phyloP scores from a whole-genome alignment of 805 yeast genomes.

The Ogataea zsoltii region DNA sequence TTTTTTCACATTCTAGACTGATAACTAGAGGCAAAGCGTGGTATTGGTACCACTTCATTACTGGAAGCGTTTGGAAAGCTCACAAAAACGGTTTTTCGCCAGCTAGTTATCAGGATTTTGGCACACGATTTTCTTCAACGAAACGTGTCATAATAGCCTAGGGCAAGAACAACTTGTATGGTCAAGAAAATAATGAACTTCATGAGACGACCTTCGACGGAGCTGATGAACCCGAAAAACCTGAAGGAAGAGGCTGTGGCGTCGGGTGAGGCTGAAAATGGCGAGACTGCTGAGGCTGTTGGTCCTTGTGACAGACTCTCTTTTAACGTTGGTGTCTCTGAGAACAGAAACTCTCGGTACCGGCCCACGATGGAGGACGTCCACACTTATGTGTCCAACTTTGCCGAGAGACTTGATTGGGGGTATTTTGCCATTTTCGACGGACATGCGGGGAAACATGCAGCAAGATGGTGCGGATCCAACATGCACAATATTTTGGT shows the following conservation, averaged over 20 bases:
- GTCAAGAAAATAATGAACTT: too few relatives aligned
- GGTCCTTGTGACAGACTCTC: conserved; percentile 58
- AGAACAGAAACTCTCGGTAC: conserved; percentile 76
- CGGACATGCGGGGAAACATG: conserved; percentile 94
- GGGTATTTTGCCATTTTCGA: conserved; percentile 95
- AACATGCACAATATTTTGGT: conserved; percentile 72
- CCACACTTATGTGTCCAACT: conserved; percentile 88
- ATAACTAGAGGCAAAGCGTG: too few relatives aligned
- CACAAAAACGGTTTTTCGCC: too few relatives aligned
- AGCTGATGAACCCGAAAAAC: conserved; percentile 12
- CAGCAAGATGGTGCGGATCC: conserved; percentile 94
- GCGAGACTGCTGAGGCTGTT: conserved; percentile 1
- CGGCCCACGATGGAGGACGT: conserved; percentile 95
- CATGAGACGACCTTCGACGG: conserved; percentile 24
- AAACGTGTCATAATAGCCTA: too few relatives aligned
- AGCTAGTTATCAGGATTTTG: not conserved
- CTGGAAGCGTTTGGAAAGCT: too few relatives aligned
- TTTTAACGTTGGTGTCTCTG: conserved; percentile 89
- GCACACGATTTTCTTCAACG: too few relatives aligned
- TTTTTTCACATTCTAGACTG: too few relatives aligned
- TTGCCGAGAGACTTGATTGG: conserved; percentile 88
- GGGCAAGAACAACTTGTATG: too few relatives aligned
- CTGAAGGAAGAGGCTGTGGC: not conserved
- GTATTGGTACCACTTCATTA: too few relatives aligned
- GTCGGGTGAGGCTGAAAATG: not conserved